A percentile compares a stretch with the other conserved stretches of the same genome.
Evolutionary conservation across 768 basidiomycete species (phyloP).

Genomic region (Tulasnella sp.): DNA sequence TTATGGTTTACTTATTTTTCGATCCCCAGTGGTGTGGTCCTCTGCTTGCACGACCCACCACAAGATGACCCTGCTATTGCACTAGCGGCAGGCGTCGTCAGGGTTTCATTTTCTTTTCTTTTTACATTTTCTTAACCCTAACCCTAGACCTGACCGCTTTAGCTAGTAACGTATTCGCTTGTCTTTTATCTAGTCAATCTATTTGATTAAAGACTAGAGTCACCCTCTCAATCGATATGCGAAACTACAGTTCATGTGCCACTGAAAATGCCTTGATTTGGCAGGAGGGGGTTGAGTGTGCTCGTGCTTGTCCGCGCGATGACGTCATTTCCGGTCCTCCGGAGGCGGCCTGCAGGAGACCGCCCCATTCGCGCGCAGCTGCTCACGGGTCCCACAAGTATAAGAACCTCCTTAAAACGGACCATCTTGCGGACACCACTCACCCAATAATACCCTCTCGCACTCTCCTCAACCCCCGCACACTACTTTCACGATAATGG

Average conservation of each 20-base stretch:
- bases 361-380: background rate
- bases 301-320: background rate
- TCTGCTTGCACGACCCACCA: conserved; percentile 36
- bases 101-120: conserved; percentile 32
- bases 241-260: background rate
- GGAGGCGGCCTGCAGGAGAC: background rate
- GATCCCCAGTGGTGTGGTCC: conserved; percentile 36
- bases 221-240: background rate
- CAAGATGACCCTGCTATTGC: conserved; percentile 37
- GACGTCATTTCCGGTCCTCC: background rate
- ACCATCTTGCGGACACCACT: background rate
- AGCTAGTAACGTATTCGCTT: background rate
- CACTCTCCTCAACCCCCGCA: background rate
- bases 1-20: conserved; percentile 40
- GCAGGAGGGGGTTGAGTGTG: background rate
- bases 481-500: background rate
- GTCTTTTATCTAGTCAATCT: background rate
- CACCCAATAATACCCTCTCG: background rate
- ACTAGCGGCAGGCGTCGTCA: conserved; percentile 37
- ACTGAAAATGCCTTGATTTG: background rate
- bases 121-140: conserved; percentile 24
- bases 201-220: background rate
- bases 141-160: conserved; percentile 3
- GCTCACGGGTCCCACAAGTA: background rate
- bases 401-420: conserved; percentile 9